A percentile compares a stretch with the other conserved stretches of the same genome.
phyloP scores from a whole-genome alignment of 1,284 basidiomycete species.

The Ceratobasidium sp. region DNA sequence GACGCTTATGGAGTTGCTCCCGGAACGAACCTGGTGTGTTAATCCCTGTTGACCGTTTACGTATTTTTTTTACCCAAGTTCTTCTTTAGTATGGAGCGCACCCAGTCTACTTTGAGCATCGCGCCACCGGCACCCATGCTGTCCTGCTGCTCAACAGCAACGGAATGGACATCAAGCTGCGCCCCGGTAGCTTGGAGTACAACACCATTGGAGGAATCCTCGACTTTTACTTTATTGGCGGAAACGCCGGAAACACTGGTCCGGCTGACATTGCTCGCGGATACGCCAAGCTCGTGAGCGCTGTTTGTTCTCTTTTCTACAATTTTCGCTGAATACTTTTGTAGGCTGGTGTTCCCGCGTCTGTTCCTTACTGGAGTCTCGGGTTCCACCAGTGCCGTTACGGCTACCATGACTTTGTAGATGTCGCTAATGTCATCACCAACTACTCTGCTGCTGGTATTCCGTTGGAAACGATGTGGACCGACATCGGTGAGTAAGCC shows the following conservation, averaged over 20 bases:
- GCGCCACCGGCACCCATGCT: slow-evolving; percentile 67
- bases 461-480: slow-evolving; percentile 70
- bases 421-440: slow-evolving; percentile 65
- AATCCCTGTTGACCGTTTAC: neutral
- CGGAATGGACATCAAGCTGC: slow-evolving; percentile 76
- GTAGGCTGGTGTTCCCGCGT: slow-evolving; percentile 61
- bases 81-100: slow-evolving; percentile 64
- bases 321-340: neutral
- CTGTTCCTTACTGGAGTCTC: slow-evolving; percentile 73
- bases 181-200: slow-evolving; percentile 64
- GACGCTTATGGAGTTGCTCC: slow-evolving; percentile 63
- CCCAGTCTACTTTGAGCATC: slow-evolving; percentile 72
- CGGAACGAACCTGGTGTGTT: slow-evolving; percentile 28
- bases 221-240: slow-evolving; percentile 77
- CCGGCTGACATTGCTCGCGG: slow-evolving; percentile 68
- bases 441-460: slow-evolving; percentile 67
- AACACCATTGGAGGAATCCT: slow-evolving; percentile 73
- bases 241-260: slow-evolving; percentile 60
- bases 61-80: neutral
- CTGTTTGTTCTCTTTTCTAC: neutral
- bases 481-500: slow-evolving; percentile 63
- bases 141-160: slow-evolving; percentile 73
- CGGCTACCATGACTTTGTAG: slow-evolving; percentile 67
- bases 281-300: slow-evolving; percentile 63
- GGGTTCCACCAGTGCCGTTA: slow-evolving; percentile 76